Evolutionary conservation across 306 rosid genomes (phyloP).

Genomic region (Prosopis cineraria): DNA sequence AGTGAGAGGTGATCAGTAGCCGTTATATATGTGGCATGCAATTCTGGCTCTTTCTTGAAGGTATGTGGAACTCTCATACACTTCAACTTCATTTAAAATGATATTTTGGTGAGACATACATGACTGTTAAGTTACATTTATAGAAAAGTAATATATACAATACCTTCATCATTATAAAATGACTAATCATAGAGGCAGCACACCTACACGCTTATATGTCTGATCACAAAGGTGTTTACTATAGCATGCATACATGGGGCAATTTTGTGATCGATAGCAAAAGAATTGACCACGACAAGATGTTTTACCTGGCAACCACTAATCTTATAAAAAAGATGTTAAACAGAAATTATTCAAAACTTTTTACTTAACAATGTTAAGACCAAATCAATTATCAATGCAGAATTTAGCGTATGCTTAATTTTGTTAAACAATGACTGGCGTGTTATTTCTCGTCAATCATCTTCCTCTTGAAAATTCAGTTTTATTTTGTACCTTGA

Average conservation of each 20-base stretch:
- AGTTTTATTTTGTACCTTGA: not conserved
- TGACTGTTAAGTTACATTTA: not conserved
- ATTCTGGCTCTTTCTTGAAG: constrained; percentile 2
- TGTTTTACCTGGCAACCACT: not conserved
- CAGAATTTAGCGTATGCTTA: not conserved
- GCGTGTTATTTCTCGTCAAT: not conserved
- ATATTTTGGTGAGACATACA: not conserved
- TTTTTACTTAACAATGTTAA: not conserved
- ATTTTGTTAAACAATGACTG: not conserved
- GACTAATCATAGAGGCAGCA: not conserved
- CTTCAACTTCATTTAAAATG: not conserved
- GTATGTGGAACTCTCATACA: not conserved
- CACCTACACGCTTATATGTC: not conserved
- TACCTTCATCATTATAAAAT: not conserved
- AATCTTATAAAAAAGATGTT: not conserved
- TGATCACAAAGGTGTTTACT: not conserved
- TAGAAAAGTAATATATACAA: not conserved
- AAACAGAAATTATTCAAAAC: not conserved
- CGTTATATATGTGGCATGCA: not conserved
- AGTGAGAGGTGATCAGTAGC: not conserved
- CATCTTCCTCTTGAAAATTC: not conserved
- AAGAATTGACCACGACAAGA: not conserved
- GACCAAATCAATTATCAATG: not conserved
- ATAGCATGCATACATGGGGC: not conserved
- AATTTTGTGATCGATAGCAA: not conserved